Evolutionary conservation across 495 filamentous ascomycete species (phyloP), one percentile per base, ranked within the genome.

Genomic region (Penicillium robsamsonii): DNA sequence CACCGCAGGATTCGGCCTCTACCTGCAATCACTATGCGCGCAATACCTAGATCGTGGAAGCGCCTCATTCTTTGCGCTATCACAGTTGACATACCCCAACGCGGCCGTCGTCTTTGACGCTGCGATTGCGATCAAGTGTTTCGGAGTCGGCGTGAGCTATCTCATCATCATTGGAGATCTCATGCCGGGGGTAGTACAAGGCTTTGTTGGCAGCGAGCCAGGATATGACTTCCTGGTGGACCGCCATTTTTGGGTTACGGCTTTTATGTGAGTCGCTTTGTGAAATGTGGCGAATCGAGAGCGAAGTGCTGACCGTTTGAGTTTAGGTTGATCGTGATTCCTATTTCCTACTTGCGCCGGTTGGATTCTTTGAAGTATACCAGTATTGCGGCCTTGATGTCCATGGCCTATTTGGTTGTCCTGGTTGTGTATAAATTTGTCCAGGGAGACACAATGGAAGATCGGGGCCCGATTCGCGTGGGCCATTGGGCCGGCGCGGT

Each of bases 161-260:
- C 83, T 98, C 62, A 98, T 97, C 59, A 96, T 98, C 61, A 97
- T 98, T 62, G 94, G 94, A 17, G 94, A 98, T 66, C 77, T 98
- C 60, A 98, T 98, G 94, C 94, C 95, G 2, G 94, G 90, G 4
- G 94, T 98, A 9, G 84, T 94, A 1, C 75, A 82, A 65, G 92
- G 91, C 1, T 88, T 92, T 68, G 78, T 74, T 46, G 83, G 87
- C 45, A 75, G 78, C 41, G 80, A 78, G 5, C 83, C 79, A 0
- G 79, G 76, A 4, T 77, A 86, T 47, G 79, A 82, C 17, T 96
- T 89, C 64, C 75, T 97, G 46, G 78, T 90, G 38, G 92, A 98
- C 68, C 83, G 95, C 33, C 87, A 90, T 65, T 97, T 98, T 67
- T 98, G 94, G 94, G 87, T 98, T 46, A 97, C 94, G n/a, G 93